Evolutionary conservation across 495 filamentous ascomycete genomes (phyloP), one percentile per base, ranked within the genome.

Genomic region (Lineolata rhizophorae): DNA sequence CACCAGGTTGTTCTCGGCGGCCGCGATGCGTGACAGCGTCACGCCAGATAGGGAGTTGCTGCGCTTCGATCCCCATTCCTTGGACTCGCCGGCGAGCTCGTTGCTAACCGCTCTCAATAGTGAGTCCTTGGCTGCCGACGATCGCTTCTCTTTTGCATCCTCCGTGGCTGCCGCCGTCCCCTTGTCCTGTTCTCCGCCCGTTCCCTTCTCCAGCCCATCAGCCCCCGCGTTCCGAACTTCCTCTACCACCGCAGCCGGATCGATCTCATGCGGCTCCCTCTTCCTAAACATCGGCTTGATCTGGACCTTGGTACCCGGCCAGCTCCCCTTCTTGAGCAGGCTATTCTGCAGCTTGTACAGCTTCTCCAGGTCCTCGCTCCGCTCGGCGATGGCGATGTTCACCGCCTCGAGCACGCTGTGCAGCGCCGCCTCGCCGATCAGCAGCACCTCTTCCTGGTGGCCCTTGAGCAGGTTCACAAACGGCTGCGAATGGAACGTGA

Each of bases 201-300:
- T n/a, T n/a, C n/a, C n/a, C 21, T 39, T 35, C 3, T 40, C 28
- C 8, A 32, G 16, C 6, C 6, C 28, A 5, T 6, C 6, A 16
- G 28, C 11, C 6, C 11, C 11, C 8, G 22, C 22, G 12, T 8
- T 12, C 12, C 12, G 8, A 16, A 17, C 8, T 6, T 39, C 30
- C n/a, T 35, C 20, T 33, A 36, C 41, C 3, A 12, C 35, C 5
- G 29, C 18, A n/a, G n/a, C n/a, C n/a, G n/a, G n/a, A 17, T 38
- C 18, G 22, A 60, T 48, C 38, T 70, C 66, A 34, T 74, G 65
- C 8, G 61, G 59, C 48, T 72, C 75, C 31, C 70, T 60, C 51
- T 81, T 92, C 24, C 80, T 69, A 52, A 94, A 97, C 76, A 97
- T 83, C 1, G 87, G 87, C 54, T 97, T 97, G 44, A 97, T 94